Percentiles rank a stretch among this genome's conserved stretches.
Conservation (phyloP, 768 basidiomycete genomes). For the Pleurotus djamor region DNA sequence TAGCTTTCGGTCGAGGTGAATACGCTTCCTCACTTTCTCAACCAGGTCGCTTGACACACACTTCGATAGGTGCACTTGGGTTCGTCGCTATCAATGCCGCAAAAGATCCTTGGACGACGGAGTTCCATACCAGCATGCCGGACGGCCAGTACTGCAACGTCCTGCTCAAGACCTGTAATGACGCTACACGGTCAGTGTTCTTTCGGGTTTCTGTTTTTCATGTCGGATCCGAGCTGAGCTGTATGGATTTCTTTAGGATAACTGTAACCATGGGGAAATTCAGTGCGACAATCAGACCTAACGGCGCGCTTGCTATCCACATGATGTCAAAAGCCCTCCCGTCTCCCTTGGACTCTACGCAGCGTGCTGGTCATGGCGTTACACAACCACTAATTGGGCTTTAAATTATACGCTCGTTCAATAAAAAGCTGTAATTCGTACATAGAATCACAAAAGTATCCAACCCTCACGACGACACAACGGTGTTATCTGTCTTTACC, state of each 20-base stretch:
- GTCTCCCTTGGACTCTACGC: no score
- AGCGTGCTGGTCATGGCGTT: no score
- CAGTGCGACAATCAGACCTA: neutral
- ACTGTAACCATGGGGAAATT: neutral
- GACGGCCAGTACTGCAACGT: constrained; percentile 36
- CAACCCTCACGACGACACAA: no score
- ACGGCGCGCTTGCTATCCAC: neutral
- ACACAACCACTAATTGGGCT: no score
- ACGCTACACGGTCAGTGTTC: neutral
- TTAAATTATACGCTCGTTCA: no score
- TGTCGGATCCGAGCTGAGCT: neutral
- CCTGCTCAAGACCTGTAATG: neutral
- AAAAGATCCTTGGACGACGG: constrained; percentile 37
- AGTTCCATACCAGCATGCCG: constrained; percentile 41
- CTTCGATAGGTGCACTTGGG: constrained; percentile 32
- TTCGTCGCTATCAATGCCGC: constrained; percentile 53
- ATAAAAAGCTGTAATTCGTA: no score
- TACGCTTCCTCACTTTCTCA: neutral
- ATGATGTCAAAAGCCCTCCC: neutral
- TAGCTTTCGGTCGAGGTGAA: constrained; percentile 48
- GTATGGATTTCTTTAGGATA: neutral
- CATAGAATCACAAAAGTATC: no score
- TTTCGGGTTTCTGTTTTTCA: neutral
- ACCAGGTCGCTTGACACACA: neutral
- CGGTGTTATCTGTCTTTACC: no score